Evolutionary conservation across 345 rosid species (phyloP), one percentile per base, ranked within the genome.

Genomic region (Eucalyptus pumila): DNA sequence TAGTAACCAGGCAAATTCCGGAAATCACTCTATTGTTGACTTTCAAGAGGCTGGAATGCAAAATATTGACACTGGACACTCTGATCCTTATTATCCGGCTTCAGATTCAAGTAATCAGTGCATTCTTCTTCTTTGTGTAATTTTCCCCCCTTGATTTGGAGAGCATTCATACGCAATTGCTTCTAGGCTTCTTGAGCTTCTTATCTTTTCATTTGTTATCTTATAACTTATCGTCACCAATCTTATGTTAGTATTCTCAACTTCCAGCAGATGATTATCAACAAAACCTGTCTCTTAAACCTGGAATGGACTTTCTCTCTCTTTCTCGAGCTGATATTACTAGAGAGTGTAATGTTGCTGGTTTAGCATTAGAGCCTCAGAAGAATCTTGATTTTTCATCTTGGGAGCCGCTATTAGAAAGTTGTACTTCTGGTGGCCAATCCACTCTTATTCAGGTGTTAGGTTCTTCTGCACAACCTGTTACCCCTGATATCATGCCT

Each of bases 341-440:
- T 86, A 93, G 85, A 93, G 90, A 89, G 37, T 67, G 69, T 81
- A 90, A 88, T 87, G 92, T 87, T 86, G 89, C 93, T 92, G 95
- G 88, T 81, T 90, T 89, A 90, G 87, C 94, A 87, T 91, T 91
- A 93, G 94, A 93, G 90, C 54, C 94, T 89, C 94, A 62, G 51
- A 93, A 93, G 76, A 91, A 93, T 89, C 92, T 90, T 91, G 97
- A 93, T 85, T 91, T 94, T 62, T 91, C 94, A 62, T 91, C 94
- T 65, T 96, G 98, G 99, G 96, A 94, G 92, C 95, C 94, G 88
- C 91, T 91, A 87, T 86, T 94, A 72, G 94, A 91, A 90, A 94
- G 91, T 87, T 89, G 91, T 94, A 81, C 90, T 52, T 65, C 92
- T 91, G 95, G 94, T 58, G 90, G 60, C 90, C 96, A 94, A 92